Conservation (phyloP, 2,329 filamentous ascomycete species). For the Akanthomyces uredinophilus region DNA sequence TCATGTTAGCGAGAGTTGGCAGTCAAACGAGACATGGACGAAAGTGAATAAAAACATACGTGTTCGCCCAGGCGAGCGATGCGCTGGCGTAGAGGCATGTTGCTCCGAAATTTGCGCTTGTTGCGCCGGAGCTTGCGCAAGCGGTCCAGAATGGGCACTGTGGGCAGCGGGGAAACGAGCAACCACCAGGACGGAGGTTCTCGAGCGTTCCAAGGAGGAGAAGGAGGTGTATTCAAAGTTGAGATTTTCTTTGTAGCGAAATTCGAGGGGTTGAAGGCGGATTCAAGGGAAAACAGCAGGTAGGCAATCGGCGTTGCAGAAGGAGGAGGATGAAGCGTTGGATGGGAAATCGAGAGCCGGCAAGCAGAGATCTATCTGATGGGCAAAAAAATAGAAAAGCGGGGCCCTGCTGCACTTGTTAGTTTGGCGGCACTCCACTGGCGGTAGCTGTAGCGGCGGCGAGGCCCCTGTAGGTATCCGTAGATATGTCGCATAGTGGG, state of each 20-base stretch:
- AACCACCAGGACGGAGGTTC: slow-evolving; percentile 2
- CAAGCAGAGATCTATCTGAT: not conserved
- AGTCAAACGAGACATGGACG: slow-evolving; percentile 16
- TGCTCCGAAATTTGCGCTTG: slow-evolving; percentile 20
- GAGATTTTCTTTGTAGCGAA: not conserved
- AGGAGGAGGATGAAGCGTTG: not conserved
- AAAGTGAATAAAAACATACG: slow-evolving; percentile 26
- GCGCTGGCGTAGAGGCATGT: slow-evolving; percentile 36
- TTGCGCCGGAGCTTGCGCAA: slow-evolving; percentile 3
- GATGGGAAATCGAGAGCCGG: not conserved
- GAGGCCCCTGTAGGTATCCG: too few species aligned
- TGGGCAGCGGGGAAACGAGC: not conserved
- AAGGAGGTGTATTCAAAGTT: not conserved
- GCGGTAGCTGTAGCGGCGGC: not conserved
- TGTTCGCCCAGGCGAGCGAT: slow-evolving; percentile 45
- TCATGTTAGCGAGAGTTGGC: not conserved
- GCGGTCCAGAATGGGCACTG: slow-evolving; percentile 5
- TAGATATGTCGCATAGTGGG: too few species aligned
- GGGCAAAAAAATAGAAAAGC: not conserved
- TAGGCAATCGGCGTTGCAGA: not conserved
- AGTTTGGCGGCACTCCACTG: not conserved
- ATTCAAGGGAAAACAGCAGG: not conserved
- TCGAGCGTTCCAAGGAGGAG: not conserved
- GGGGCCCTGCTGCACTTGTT: not conserved
- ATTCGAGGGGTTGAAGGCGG: not conserved